Evolutionary conservation across 805 yeast species (phyloP).

Genomic region (Candida berthetii): DNA sequence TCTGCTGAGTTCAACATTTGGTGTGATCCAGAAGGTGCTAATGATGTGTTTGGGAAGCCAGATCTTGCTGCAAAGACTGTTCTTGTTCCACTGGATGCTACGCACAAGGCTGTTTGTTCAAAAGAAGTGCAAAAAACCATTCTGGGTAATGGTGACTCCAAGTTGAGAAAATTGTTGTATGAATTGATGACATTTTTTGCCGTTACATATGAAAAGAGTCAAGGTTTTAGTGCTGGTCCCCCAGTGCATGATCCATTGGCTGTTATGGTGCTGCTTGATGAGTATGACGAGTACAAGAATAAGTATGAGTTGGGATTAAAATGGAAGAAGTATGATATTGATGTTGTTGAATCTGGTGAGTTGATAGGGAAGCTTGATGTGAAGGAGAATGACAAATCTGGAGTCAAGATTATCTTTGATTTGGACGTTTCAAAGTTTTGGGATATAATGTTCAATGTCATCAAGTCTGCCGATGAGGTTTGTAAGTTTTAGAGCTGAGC

Average conservation of each 20-base stretch:
- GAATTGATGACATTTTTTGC: slow-evolving; percentile 50
- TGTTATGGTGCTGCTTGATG: slow-evolving; percentile 44
- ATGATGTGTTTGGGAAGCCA: slow-evolving; percentile 42
- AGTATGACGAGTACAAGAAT: slow-evolving; percentile 11
- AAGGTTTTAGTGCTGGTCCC: slow-evolving; percentile 50
- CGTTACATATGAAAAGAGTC: slow-evolving; percentile 33
- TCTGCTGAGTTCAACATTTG: slow-evolving; percentile 72
- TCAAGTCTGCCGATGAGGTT: slow-evolving; percentile 27
- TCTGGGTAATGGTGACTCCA: slow-evolving; percentile 30
- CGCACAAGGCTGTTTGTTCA: slow-evolving; percentile 58
- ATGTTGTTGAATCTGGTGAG: slow-evolving; percentile 15
- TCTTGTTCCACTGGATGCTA: slow-evolving; percentile 61
- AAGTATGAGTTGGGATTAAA: slow-evolving; percentile 11
- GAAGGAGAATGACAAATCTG: slow-evolving; percentile 16
- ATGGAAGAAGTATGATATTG: slow-evolving; percentile 7
- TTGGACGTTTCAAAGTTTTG: slow-evolving; percentile 39
- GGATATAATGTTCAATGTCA: slow-evolving; percentile 32
- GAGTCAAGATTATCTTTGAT: slow-evolving; percentile 32
- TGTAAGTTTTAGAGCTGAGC: background rate
- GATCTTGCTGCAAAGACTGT: slow-evolving; percentile 39
- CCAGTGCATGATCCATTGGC: slow-evolving; percentile 83
- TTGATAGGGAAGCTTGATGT: slow-evolving; percentile 20
- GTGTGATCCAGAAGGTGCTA: slow-evolving; percentile 75
- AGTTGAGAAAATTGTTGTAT: slow-evolving; percentile 46
- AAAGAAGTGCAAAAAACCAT: slow-evolving; percentile 31